phyloP scores from a whole-genome alignment of 345 rosid genomes.

The Ceriops tagal region DNA sequence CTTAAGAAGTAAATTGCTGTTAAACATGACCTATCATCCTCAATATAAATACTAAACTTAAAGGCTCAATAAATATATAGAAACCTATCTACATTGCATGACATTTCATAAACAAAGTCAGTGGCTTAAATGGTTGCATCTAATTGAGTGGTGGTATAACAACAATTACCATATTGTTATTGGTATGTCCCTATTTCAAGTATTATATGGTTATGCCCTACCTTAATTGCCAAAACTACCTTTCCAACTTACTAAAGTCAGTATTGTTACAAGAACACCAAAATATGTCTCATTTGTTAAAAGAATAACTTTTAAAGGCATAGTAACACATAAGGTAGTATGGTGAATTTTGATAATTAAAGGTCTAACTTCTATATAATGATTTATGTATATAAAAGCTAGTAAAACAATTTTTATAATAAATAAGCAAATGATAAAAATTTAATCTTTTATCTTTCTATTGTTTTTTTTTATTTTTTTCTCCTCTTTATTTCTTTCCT shows the following conservation, averaged over 20 bases:
- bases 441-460: too few relatives aligned
- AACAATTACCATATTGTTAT: not conserved
- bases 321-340: too few relatives aligned
- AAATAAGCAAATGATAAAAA: too few relatives aligned
- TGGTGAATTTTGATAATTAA: too few relatives aligned
- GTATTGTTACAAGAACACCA: not conserved
- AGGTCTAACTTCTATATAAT: too few relatives aligned
- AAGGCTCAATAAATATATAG: not conserved
- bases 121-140: not conserved
- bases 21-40: not conserved
- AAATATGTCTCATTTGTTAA: too few relatives aligned
- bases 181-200: not conserved
- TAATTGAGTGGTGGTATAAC: not conserved
- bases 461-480: too few relatives aligned
- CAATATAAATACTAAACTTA: not conserved
- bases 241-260: too few relatives aligned
- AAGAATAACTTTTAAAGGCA: not conserved
- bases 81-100: not conserved
- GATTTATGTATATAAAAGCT: too few relatives aligned
- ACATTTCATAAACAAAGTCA: not conserved
- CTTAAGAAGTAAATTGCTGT: not conserved
- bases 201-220: not conserved
- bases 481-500: too few relatives aligned
- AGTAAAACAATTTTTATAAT: too few relatives aligned
- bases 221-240: not conserved